Base-by-base conservation (phyloP, 2,329 filamentous ascomycete species). In the Hymenoscyphus infarciens region DNA sequence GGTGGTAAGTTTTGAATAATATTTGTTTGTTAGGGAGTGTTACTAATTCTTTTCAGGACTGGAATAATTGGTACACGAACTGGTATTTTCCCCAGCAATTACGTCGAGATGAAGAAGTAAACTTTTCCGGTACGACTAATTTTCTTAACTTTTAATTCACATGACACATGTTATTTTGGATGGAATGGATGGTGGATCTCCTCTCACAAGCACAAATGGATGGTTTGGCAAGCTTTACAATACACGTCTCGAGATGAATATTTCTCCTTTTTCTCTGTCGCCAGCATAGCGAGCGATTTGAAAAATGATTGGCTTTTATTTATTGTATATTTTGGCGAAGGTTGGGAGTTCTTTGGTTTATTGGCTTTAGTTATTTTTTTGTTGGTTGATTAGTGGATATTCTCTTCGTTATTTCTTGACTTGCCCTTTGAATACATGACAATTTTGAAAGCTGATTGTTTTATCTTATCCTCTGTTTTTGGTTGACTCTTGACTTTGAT, bases 81-180 rank as follows among this genome's bases (percentile, higher is more conserved):
- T 61, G 95, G 95, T 42, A 96, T 97, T 68, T 99, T 99, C 77
- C 95, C 95, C 0, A 95, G 91, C 75, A 88, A 88, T 74, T 89
- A 89, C 66, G 86, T 89, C 68, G 86, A 88, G 74, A 86, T 88
- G 84, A 83, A 79, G 75, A 79, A 83, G 70, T 83, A 71, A 42
- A n/a, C 33, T 33, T 10, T 19, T 49, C 25, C 42, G 3, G 3
- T 10, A 10, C 42, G 42, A 49, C 7, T 19, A 11, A 1, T 49
- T 49, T 49, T 15, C 42, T 49, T 25, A 15, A 22, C 2, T 42
- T 49, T 19, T 10, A 8, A 22, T 19, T 25, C 42, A 22, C 19
- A 35, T 35, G 33, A 13, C 33, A 13, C 33, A 35, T 49, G 10
- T 49, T 10, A 25, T 10, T 45, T 11, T 22, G 42, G 19, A 49